Base-by-base conservation (phyloP, 2,329 filamentous ascomycete species). In the Diplocarpon rosae region DNA sequence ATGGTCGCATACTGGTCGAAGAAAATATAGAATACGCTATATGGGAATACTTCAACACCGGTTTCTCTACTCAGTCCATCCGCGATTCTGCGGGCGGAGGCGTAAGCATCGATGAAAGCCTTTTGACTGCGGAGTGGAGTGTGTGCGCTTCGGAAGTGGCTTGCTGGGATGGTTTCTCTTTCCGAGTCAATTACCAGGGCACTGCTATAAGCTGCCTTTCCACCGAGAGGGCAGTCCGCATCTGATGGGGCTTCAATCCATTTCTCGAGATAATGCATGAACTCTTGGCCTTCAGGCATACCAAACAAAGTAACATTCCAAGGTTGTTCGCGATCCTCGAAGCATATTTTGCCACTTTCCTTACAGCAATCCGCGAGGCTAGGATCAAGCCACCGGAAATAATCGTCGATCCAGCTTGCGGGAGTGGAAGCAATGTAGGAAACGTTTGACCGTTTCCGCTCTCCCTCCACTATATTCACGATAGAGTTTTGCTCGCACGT, bases 11-110 rank as follows among this genome's bases (percentile, higher is more conserved):
- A 98, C 62, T 96, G 92, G 62, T 98, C 92, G 62, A 98, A 98
- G 75, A 96, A 98, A 62, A 98, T 89, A 69, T 98, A 98, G 63
- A 95, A 95, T 49, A 95, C 82, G 55, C 86, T 93, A 68, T 98
- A 98, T 0, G 92, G 87, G 72, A 98, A 98, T 2, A 98, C 81
- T 17, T 92, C 80, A 16, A 85, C 78, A 5, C 80, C 76, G 4
- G 88, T 89, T 41, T 74, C 71, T 42, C 75, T 65, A 12, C 74
- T 81, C 41, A 98, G 80, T 24, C 84, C 82, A 11, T 78, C 68
- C 0, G 90, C 80, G 51, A 98, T 95, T 48, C 92, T 85, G 14
- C 90, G 84, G 2, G 92, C 92, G 1, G 90, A 78, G 5, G 83
- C 79, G 63, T 96, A 95, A 0, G 92, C 87, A 24, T 79, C 73